phyloP scores from a whole-genome alignment of 1,284 basidiomycete species.

The Gymnopus androsaceus region DNA sequence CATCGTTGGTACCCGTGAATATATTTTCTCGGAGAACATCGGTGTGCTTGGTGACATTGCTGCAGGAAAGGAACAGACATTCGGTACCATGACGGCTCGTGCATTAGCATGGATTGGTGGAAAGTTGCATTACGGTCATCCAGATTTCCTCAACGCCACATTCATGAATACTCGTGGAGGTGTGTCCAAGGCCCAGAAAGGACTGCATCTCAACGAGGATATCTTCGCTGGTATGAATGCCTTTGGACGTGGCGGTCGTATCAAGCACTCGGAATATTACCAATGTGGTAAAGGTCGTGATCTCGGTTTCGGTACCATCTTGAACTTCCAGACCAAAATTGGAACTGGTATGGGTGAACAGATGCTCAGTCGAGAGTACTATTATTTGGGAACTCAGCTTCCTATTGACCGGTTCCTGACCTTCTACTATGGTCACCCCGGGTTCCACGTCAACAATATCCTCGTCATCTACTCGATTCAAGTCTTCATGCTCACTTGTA shows the following conservation, averaged over 20 bases:
- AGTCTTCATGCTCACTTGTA: conserved; percentile 89
- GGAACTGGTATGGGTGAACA: conserved; percentile 99
- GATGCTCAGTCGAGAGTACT: conserved; percentile 99
- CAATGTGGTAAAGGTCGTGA: conserved; percentile 99
- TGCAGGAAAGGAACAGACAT: conserved; percentile 99
- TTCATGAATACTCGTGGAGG: conserved; percentile 99
- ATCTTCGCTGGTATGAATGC: conserved; percentile 99
- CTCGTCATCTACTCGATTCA: conserved; percentile 96
- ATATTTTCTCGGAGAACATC: conserved; percentile 99
- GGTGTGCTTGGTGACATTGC: conserved; percentile 99
- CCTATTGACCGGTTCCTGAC: conserved; percentile 98
- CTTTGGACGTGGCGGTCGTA: conserved; percentile 95
- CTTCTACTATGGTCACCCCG: conserved; percentile 99
- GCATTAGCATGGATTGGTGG: conserved; percentile 97
- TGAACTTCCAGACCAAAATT: conserved; percentile 99
- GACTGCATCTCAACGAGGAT: conserved; percentile 98
- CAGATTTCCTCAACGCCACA: conserved; percentile 97
- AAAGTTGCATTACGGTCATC: conserved; percentile 98
- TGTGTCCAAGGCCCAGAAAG: conserved; percentile 99
- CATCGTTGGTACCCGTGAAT: conserved; percentile 98
- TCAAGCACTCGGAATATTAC: conserved; percentile 99
- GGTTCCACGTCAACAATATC: conserved; percentile 99
- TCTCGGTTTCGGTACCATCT: conserved; percentile 97
- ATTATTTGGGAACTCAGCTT: conserved; percentile 97
- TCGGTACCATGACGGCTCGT: conserved; percentile 97